Conservation (phyloP, 1,284 basidiomycete species). For the Boletus semigastroideus region DNA sequence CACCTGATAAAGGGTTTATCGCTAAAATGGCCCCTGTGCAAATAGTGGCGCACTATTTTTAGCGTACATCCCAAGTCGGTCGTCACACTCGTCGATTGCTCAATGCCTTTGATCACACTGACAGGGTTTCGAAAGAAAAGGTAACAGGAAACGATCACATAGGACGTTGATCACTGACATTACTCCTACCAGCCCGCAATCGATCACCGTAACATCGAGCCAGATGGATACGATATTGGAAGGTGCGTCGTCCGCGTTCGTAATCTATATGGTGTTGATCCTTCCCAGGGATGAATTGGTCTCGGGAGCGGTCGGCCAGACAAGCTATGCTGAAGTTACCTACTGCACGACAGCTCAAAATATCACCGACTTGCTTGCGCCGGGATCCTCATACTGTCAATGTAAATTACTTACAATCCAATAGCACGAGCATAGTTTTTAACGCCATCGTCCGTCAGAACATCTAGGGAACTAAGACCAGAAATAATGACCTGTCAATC, state of each 20-base stretch:
- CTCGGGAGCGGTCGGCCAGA: conserved; percentile 43
- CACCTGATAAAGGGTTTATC: conserved; percentile 43
- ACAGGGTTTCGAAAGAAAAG: conserved; percentile 60
- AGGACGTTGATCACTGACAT: background rate
- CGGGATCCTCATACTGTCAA: background rate
- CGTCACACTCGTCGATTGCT: background rate
- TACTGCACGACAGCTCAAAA: conserved; percentile 51
- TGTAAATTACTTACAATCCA: conserved; percentile 46
- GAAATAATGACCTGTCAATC: conserved; percentile 52
- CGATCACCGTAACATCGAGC: conserved; percentile 47
- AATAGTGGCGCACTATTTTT: conserved; percentile 62
- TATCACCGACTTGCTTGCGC: conserved; percentile 14
- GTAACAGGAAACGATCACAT: conserved; percentile 20
- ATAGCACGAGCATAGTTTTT: conserved; percentile 58
- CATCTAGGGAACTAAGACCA: conserved; percentile 50
- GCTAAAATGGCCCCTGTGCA: conserved; percentile 55
- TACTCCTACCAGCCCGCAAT: conserved; percentile 32
- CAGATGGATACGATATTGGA: conserved; percentile 56
- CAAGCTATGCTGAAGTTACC: conserved; percentile 41
- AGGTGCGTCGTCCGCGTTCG: conserved; percentile 26
- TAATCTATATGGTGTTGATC: background rate
- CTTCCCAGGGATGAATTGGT: conserved; percentile 45
- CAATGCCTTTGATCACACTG: background rate
- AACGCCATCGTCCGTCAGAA: conserved; percentile 55
- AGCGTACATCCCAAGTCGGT: conserved; percentile 44